phyloP scores from a whole-genome alignment of 306 rosid genomes.

The Psophocarpus tetragonolobus region DNA sequence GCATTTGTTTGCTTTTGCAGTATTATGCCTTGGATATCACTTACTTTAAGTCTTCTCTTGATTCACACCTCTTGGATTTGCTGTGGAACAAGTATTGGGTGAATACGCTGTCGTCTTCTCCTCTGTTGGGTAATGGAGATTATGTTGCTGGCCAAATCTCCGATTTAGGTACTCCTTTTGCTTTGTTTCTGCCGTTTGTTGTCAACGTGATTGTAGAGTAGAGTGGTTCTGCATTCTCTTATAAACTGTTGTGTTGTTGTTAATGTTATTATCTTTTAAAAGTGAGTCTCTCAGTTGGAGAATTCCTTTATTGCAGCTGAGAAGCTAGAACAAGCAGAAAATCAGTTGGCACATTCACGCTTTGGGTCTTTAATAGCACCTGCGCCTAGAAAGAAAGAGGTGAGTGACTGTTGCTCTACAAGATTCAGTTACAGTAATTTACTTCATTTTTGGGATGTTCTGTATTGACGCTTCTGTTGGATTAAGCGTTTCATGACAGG shows the following conservation, averaged over 20 bases:
- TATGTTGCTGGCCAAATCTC: constrained; percentile 96
- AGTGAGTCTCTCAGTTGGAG: constrained; percentile 16
- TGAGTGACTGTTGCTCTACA: constrained; percentile 29
- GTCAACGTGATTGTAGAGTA: background rate
- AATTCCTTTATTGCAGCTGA: constrained; percentile 66
- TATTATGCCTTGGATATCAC: constrained; percentile 93
- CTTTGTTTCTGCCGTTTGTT: background rate
- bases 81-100: constrained; percentile 98
- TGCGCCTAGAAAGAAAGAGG: constrained; percentile 86
- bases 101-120: constrained; percentile 90
- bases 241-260: background rate
- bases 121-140: constrained; percentile 91
- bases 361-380: constrained; percentile 80
- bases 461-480: background rate
- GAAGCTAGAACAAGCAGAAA: constrained; percentile 94
- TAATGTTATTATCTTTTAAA: background rate
- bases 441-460: background rate
- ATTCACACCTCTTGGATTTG: constrained; percentile 88
- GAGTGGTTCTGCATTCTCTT: background rate
- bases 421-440: background rate
- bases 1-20: constrained; percentile 52
- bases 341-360: constrained; percentile 89
- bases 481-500: background rate
- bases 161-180: constrained; percentile 67
- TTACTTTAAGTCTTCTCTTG: constrained; percentile 92